These are phyloP conservation scores for Fusarium chlamydosporum DNA, from an alignment of 2,329 filamentous ascomycete species.

Conservation along the genomic window DNA sequence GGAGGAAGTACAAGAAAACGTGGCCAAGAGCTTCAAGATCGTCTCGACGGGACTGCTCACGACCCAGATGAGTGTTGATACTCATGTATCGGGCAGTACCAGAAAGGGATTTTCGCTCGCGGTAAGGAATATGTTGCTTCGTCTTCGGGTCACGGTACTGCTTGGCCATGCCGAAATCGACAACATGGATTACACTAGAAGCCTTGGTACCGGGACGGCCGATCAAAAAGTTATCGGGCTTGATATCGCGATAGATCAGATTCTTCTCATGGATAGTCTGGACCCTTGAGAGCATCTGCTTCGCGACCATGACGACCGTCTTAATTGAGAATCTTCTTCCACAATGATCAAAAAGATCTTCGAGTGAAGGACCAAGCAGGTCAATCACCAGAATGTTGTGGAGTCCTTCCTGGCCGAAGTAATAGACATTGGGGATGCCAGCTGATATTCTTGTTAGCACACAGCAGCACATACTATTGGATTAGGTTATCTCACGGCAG, in stretches of 20 bases:
- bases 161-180: slow-evolving; percentile 99
- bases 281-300: slow-evolving; percentile 97
- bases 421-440: slow-evolving; percentile 99
- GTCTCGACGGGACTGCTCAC: slow-evolving; percentile 95
- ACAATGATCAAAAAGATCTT: slow-evolving; percentile 98
- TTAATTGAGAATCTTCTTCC: slow-evolving; percentile 95
- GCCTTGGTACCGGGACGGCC: slow-evolving; percentile 91
- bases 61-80: slow-evolving; percentile 98
- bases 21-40: slow-evolving; percentile 90
- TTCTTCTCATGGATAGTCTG: slow-evolving; percentile 98
- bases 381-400: slow-evolving; percentile 99
- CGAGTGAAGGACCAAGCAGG: slow-evolving; percentile 91
- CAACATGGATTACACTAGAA: slow-evolving; percentile 98
- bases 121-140: slow-evolving; percentile 98
- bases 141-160: slow-evolving; percentile 99
- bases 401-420: slow-evolving; percentile 97
- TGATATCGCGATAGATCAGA: slow-evolving; percentile 98
- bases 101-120: slow-evolving; percentile 95
- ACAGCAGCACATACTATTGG: slow-evolving; percentile 51
- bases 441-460: slow-evolving; percentile 67
- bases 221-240: slow-evolving; percentile 99
- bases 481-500: slow-evolving; percentile 79
- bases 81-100: slow-evolving; percentile 99
- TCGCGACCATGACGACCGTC: slow-evolving; percentile 98
- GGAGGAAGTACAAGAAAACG: slow-evolving; percentile 81